Evolutionary conservation across 768 basidiomycete genomes (phyloP), one percentile per base, ranked within the genome.

Genomic region (Macrolepiota albuminosa): DNA sequence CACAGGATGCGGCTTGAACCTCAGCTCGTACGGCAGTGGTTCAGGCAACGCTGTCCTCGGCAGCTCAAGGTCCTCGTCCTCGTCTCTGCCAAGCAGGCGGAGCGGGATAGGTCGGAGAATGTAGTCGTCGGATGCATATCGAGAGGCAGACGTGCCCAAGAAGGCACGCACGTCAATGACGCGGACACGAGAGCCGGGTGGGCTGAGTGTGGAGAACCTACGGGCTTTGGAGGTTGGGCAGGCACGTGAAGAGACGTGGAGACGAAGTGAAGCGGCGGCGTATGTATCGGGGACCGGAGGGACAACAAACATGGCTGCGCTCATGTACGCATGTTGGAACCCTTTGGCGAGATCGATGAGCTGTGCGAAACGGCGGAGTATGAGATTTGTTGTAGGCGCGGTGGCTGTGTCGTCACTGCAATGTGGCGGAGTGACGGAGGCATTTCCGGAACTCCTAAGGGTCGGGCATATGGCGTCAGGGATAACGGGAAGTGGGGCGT

Each of bases 301-400:
- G 16, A 78, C 75, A 33, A 78, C 69, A 77, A 82, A 82, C 68
- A 81, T 70, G 6, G 84, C 78, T 36, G 83, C 81, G 48, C 75
- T 71, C 60, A 86, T 78, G 63, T 86, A 87, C 39, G 80, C 83
- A 21, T 73, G 75, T 68, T 88, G 86, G 64, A 88, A 74, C 11
- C 79, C 79, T 59, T 78, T 78, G 7, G 84, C 86, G 0, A 81
- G 72, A 65, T 78, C 80, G 45, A 86, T 69, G 50, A 86, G 68
- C 50, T 73, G 75, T 16, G 68, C 61, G 57, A 76, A 66, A 45
- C 68, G 71, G 42, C 69, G 66, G 54, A 71, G 67, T 1, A 71
- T 55, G 63, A 69, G 31, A 16, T 46, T 51, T 24, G 46, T 48
- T 16, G 50, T 13, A 42, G 54, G 56, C 1, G 61, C 9, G 24